phyloP scores from a whole-genome alignment of 306 rosid genomes.

The Trifolium dubium region DNA sequence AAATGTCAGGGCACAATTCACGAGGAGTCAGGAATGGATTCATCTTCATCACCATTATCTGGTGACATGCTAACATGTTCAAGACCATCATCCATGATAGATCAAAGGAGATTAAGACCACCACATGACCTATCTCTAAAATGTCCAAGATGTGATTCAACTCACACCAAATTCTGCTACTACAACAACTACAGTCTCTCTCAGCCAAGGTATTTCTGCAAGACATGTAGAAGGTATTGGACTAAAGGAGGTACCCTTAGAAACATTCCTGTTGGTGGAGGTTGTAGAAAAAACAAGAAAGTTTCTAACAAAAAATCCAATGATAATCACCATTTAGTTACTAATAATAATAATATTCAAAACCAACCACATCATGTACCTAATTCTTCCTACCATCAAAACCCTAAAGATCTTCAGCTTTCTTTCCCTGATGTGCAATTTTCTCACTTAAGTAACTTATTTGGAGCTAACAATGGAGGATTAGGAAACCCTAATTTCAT shows the following conservation, averaged over 20 bases:
- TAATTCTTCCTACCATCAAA: conserved; percentile 37
- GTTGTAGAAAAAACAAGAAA: conserved; percentile 92
- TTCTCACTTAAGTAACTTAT: conserved; percentile 61
- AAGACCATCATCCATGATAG: conserved; percentile 59
- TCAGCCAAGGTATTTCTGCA: conserved; percentile 98
- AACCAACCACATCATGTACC: conserved; percentile 46
- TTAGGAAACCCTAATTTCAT: conserved; percentile 59
- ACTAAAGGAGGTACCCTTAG: conserved; percentile 96
- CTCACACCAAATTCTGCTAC: conserved; percentile 97
- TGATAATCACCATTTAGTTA: conserved; percentile 47
- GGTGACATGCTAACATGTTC: conserved; percentile 82
- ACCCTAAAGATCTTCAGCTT: conserved; percentile 76
- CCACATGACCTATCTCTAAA: conserved; percentile 82
- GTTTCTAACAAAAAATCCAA: conserved; percentile 70
- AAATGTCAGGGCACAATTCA: conserved; percentile 67
- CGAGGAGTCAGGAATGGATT: conserved; percentile 83
- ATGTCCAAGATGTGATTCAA: conserved; percentile 94
- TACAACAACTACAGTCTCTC: conserved; percentile 98
- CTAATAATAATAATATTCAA: conserved; percentile 11
- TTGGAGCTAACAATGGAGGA: conserved; percentile 47
- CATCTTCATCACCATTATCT: conserved; percentile 68
- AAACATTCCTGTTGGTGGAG: conserved; percentile 97
- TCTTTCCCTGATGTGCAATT: conserved; percentile 71
- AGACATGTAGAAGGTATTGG: conserved; percentile 96
- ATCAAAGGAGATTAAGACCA: conserved; percentile 71